Base-by-base conservation (phyloP, 768 basidiomycete genomes). In the Agaricus blazei region DNA sequence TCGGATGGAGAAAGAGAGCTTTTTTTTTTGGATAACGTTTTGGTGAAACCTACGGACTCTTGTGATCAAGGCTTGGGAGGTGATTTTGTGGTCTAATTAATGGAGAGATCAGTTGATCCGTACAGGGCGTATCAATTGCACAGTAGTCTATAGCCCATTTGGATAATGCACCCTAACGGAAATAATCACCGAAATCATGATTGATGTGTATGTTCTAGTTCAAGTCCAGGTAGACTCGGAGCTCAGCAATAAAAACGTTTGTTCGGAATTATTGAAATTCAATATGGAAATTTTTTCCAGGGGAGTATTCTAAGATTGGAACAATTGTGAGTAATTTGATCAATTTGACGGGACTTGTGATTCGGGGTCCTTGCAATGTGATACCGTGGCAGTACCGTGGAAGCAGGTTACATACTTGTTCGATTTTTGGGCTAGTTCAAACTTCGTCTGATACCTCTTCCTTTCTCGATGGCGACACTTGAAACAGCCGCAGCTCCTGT, bases 61-160 rank as follows among this genome's bases (percentile, higher is more conserved):
- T n/a, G 8, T 1, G n/a, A 42, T 15, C 7, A 41, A 27, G 23
- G 26, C 40, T 51, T 51, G 40, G 40, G 31, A n/a, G n/a, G 28
- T 28, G n/a, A 12, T 19, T 11, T 48, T 48, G 9, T 48, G 27
- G 19, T 6, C 19, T 24, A 26, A 38, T 27, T 38, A 14, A 11
- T 38, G 31, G 48, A 50, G 48, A 50, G 15, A 26, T 50, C 38
- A 38, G 43, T 6, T 52, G 52, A 52, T 52, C 42, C 52, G 52
- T 52, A 44, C 42, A 36, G 9, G 34, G 36, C 52, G 44, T 37
- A 34, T 34, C 34, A 24, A 23, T 12, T 41, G 49, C 24, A 44
- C 4, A 34, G 14, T 24, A 40, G 26, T 28, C 26, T 12, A 34
- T 28, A 46, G 28, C 27, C 29, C 23, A 37, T 36, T 34, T 48